Conservation (phyloP, 306 rosid genomes). For the Pyrus pyrifolia region DNA sequence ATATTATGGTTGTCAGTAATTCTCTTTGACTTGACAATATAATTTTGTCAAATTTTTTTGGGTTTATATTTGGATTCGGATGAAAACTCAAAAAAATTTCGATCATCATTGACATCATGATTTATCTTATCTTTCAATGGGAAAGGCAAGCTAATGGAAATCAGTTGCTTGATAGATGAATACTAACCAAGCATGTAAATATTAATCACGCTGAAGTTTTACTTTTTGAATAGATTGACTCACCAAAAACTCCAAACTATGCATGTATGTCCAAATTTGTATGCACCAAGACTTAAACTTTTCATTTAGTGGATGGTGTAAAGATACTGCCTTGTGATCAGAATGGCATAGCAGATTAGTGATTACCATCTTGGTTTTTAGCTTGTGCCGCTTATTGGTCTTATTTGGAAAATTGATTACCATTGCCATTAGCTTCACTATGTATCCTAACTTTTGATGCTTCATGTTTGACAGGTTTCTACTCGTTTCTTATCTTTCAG, state of each 20-base stretch:
- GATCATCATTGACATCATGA: background rate
- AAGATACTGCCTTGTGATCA: background rate
- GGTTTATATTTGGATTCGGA: background rate
- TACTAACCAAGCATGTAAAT: background rate
- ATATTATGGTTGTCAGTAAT: background rate
- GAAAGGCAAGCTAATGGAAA: background rate
- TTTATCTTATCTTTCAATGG: background rate
- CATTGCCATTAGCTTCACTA: background rate
- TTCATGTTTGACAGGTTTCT: constrained; percentile 54
- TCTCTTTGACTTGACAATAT: background rate
- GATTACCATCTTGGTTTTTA: background rate
- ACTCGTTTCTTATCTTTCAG: constrained; percentile 87
- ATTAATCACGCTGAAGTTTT: background rate
- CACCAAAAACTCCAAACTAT: background rate
- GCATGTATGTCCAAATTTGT: background rate
- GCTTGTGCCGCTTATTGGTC: background rate
- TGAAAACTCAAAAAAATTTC: background rate
- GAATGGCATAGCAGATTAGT: background rate
- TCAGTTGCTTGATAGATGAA: background rate
- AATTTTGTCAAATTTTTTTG: background rate
- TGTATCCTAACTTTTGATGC: constrained; percentile 8
- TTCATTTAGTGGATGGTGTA: background rate
- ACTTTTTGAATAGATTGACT: background rate
- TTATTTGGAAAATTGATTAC: background rate
- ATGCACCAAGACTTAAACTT: background rate